A percentile compares a stretch with the other conserved stretches of the same genome.
These are phyloP conservation scores for Cinnamomum micranthum DNA, from an alignment of 164 flowering plant genomes.

Conservation along the genomic window DNA sequence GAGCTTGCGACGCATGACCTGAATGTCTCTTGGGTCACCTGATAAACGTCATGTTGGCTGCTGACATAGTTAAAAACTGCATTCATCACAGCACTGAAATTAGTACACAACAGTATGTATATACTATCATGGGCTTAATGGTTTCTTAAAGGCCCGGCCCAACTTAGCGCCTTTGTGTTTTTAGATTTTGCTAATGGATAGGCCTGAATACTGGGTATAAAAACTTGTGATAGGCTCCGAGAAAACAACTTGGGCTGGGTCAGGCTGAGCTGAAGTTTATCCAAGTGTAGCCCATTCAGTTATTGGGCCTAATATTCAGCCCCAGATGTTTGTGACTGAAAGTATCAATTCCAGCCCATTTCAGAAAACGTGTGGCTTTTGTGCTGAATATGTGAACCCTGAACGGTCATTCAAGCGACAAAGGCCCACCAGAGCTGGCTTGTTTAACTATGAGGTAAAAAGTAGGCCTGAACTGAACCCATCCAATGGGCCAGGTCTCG, in stretches of 20 bases:
- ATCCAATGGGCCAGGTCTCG: too few relatives aligned
- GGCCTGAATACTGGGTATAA: not conserved
- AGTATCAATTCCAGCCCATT: too few relatives aligned
- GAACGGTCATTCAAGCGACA: too few relatives aligned
- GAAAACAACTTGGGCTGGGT: not conserved
- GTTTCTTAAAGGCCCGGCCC: not conserved
- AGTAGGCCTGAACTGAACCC: too few relatives aligned
- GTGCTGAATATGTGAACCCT: too few relatives aligned
- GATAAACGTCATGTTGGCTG: constrained; percentile 37
- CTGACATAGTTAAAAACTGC: constrained; percentile 41
- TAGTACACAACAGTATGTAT: not conserved
- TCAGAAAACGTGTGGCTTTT: too few relatives aligned
- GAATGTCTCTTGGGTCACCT: constrained; percentile 36
- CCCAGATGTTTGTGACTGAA: too few relatives aligned
- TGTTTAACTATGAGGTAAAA: too few relatives aligned
- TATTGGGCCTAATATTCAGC: too few relatives aligned
- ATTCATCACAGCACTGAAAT: not conserved
- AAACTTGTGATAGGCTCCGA: too few relatives aligned
- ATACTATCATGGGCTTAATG: not conserved
- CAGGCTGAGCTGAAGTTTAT: not conserved
- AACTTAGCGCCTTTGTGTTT: not conserved
- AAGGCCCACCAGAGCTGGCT: too few relatives aligned
- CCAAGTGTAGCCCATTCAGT: too few relatives aligned
- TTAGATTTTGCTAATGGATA: not conserved
- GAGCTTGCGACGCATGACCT: constrained; percentile 34